Evolutionary conservation across 1,139 yeast species (phyloP).

Genomic region (Candida glucosophila): DNA sequence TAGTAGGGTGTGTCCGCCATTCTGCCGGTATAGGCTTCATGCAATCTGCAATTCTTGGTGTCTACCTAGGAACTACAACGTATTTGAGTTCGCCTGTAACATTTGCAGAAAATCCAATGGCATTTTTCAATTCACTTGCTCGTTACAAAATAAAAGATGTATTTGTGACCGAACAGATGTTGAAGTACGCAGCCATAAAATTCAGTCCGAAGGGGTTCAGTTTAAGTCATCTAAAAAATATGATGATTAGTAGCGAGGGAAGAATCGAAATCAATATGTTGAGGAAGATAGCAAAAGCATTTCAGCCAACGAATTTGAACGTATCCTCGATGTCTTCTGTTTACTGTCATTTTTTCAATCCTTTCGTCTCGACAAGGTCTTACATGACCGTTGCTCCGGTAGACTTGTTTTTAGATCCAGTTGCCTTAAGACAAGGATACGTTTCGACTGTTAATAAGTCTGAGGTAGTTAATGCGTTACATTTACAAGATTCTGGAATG

Average conservation of each 20-base stretch:
- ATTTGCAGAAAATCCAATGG: slow-evolving; percentile 66
- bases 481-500: slow-evolving; percentile 90
- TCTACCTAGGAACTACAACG: slow-evolving; percentile 81
- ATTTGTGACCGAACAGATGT: slow-evolving; percentile 78
- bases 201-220: slow-evolving; percentile 60
- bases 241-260: slow-evolving; percentile 75
- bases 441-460: slow-evolving; percentile 72
- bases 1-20: slow-evolving; percentile 83
- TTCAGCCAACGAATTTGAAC: slow-evolving; percentile 58
- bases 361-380: slow-evolving; percentile 77
- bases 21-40: slow-evolving; percentile 81
- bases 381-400: slow-evolving; percentile 86
- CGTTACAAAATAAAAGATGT: slow-evolving; percentile 80
- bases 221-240: slow-evolving; percentile 60
- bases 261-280: slow-evolving; percentile 63
- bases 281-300: slow-evolving; percentile 52
- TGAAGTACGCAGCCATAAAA: slow-evolving; percentile 61
- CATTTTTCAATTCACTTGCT: slow-evolving; percentile 65
- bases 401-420: slow-evolving; percentile 78
- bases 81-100: slow-evolving; percentile 72
- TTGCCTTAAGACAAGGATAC: slow-evolving; percentile 82
- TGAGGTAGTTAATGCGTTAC: slow-evolving; percentile 58
- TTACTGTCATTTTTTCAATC: slow-evolving; percentile 73
- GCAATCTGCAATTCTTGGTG: slow-evolving; percentile 74
- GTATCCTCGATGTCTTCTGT: slow-evolving; percentile 69